Evolutionary conservation across 2,329 filamentous ascomycete genomes (phyloP).

Genomic region (Dactylellina cionopaga): DNA sequence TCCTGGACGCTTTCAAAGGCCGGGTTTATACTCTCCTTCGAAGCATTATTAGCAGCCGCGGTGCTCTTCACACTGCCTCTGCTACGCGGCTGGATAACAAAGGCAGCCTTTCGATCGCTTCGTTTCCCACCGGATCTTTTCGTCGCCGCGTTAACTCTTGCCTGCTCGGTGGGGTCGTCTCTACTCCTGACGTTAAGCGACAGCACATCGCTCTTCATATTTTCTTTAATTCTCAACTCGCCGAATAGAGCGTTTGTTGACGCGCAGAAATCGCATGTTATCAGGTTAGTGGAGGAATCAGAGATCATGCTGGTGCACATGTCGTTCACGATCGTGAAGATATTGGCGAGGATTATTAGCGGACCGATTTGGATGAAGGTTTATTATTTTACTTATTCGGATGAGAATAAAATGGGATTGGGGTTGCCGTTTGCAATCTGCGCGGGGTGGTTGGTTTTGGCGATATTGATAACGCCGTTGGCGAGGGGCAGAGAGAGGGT

Average conservation of each 20-base stretch:
- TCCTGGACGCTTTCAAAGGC: conserved; percentile 47
- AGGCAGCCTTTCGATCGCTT: not conserved
- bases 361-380: conserved; percentile 51
- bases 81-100: conserved; percentile 15
- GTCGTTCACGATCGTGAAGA: conserved; percentile 48
- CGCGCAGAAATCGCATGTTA: conserved; percentile 33
- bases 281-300: conserved; percentile 28
- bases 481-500: no score
- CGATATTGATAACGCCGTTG: no score
- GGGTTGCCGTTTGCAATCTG: not conserved
- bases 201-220: conserved; percentile 7
- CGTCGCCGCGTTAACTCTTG: conserved; percentile 23
- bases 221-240: conserved; percentile 40
- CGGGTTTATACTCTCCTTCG: conserved; percentile 46
- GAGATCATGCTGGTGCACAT: conserved; percentile 50
- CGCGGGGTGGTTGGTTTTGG: no score
- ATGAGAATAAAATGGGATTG: not conserved
- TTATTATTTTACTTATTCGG: not conserved
- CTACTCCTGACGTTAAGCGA: conserved; percentile 26
- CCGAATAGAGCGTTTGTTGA: conserved; percentile 41
- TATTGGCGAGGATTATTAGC: conserved; percentile 42
- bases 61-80: conserved; percentile 25
- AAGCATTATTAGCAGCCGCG: conserved; percentile 34
- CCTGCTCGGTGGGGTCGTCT: conserved; percentile 6
- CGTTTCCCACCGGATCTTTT: conserved; percentile 41